Evolutionary conservation across 495 filamentous ascomycete species (phyloP), one percentile per base, ranked within the genome.

Genomic region (Massariosphaeria phaeospora): DNA sequence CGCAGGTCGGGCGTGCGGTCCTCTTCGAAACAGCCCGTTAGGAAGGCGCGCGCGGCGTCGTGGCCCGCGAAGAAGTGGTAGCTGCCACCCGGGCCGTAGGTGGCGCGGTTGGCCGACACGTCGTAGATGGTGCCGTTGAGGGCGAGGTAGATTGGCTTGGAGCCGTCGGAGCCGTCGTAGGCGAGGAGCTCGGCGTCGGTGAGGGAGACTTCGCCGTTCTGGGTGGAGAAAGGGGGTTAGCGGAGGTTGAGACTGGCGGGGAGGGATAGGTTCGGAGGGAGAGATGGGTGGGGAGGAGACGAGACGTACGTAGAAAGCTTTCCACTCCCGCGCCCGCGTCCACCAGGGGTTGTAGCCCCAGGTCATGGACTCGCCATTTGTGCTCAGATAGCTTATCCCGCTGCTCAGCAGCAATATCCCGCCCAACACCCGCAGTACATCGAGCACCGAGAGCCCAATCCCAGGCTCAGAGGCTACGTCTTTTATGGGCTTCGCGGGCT

Each of bases 121-220:
- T 99, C 93, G 79, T 89, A 97, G 74, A 99, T 88, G 53, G 79
- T 84, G 47, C 90, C 87, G 74, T 99, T 99, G 39, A 99, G 78
- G 46, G 88, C 89, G 42, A 99, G 76, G 71, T 95, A 91, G 69
- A 99, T 83, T 3, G 93, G 94, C 18, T 85, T 80, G 15, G 64
- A 60, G 0, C 82, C 73, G 70, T 95, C 82, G 44, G 71, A 79
- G 72, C 93, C 93, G 72, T 94, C 84, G 77, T 87, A 93, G 45
- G 73, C 72, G 27, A 77, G 56, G 21, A 99, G 83, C 68, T 95
- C 69, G 21, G 66, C 67, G 26, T 84, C 86, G 2, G 91, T 96
- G 12, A 96, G 79, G 64, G 56, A 40, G 21, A 82, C 51, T 21
- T 76, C 75, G 13, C 79, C 77, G 52, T 67, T 64, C 82, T 84